Conservation (phyloP, 176 grass and related monocot species). For the Raddia distichophylla region DNA sequence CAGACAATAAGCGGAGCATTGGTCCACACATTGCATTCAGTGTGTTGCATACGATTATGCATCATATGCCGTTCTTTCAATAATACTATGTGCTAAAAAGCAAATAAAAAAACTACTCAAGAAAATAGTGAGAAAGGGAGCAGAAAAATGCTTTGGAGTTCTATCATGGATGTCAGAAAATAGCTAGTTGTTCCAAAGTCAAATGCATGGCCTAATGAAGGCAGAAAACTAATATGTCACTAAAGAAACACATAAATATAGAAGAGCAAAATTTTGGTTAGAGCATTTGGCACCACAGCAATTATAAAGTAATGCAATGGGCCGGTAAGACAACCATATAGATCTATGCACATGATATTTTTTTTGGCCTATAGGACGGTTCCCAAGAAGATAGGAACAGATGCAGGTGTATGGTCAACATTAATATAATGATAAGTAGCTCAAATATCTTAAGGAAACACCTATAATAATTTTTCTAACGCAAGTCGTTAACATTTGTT, state of each 20-base stretch:
- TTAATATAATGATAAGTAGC: background rate
- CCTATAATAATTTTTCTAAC: background rate
- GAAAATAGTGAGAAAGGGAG: background rate
- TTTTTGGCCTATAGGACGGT: constrained; percentile 29
- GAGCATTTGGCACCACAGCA: constrained; percentile 67
- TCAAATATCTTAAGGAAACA: background rate
- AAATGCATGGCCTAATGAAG: background rate
- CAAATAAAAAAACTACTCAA: background rate
- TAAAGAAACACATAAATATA: background rate
- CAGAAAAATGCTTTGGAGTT: background rate
- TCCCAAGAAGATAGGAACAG: constrained; percentile 42
- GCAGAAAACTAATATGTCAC: background rate
- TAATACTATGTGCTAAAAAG: background rate
- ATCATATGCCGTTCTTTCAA: constrained; percentile 39
- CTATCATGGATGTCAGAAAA: background rate
- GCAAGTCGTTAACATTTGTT: background rate
- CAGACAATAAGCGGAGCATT: constrained; percentile 44
- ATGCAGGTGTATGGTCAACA: constrained; percentile 16
- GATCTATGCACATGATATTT: constrained; percentile 47
- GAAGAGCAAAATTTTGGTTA: constrained; percentile 38
- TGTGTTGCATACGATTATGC: constrained; percentile 45
- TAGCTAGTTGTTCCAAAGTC: background rate
- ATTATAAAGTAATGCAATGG: constrained; percentile 44
- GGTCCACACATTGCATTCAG: constrained; percentile 52
- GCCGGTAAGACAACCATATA: constrained; percentile 71